These are phyloP conservation scores for Lenwebbia sp. DNA, from an alignment of 345 rosid genomes.

Conservation along the genomic window DNA sequence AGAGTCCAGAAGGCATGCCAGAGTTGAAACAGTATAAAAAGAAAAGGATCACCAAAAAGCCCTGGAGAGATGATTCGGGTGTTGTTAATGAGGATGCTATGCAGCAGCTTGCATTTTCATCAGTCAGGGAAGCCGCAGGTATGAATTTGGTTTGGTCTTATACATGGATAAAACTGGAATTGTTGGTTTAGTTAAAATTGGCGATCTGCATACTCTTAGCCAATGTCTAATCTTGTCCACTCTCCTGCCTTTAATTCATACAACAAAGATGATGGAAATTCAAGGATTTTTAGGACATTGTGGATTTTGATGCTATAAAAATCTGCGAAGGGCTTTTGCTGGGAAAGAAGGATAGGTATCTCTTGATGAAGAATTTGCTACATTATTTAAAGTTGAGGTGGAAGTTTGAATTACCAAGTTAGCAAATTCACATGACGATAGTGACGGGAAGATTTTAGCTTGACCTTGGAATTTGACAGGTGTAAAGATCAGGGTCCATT, in stretches of 20 bases:
- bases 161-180: background rate
- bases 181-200: background rate
- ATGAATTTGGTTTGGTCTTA: background rate
- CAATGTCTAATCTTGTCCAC: background rate
- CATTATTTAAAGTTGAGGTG: background rate
- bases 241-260: background rate
- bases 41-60: conserved; percentile 16
- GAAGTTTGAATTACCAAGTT: background rate
- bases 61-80: conserved; percentile 7
- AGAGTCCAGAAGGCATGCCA: conserved; percentile 5
- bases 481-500: background rate
- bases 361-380: background rate
- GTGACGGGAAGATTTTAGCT: background rate
- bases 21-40: conserved; percentile 12
- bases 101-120: conserved; percentile 46
- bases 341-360: background rate
- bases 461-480: background rate
- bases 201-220: background rate
- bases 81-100: conserved; percentile 20
- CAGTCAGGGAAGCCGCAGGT: conserved; percentile 53
- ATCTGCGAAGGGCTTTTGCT: background rate
- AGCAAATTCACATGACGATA: background rate
- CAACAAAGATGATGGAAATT: background rate
- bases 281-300: background rate
- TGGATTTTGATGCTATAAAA: background rate